Percentiles rank a stretch among this genome's conserved stretches.
Conservation (phyloP, 2,329 filamentous ascomycete species). For the Amauroascus verrucosus region DNA sequence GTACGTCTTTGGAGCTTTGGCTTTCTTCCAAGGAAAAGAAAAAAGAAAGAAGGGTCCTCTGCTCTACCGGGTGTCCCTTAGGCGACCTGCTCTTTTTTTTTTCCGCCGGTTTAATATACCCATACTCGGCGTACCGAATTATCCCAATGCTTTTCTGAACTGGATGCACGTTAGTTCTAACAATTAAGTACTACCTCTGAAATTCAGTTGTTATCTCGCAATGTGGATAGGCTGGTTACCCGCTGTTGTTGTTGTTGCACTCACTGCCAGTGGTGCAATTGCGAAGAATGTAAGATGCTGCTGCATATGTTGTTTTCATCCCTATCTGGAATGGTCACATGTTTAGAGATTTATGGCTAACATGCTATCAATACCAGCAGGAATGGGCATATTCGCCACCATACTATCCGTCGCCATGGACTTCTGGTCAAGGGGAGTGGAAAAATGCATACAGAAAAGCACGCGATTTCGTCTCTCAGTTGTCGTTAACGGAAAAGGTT, state of each 20-base stretch:
- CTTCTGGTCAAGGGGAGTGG: slow-evolving; percentile 64
- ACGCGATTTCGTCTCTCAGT: slow-evolving; percentile 65
- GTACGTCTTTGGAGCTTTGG: too few species aligned
- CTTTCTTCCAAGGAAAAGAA: too few species aligned
- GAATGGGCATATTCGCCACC: slow-evolving; percentile 45
- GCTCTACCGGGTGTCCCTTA: too few species aligned
- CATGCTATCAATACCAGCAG: background rate
- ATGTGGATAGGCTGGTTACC: slow-evolving; percentile 12
- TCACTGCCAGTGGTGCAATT: background rate
- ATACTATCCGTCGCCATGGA: slow-evolving; percentile 81
- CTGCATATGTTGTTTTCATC: too few species aligned
- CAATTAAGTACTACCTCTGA: background rate
- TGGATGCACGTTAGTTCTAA: background rate
- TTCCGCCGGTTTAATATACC: too few species aligned
- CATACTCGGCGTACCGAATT: too few species aligned
- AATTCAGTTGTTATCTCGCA: background rate
- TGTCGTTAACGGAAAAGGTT: slow-evolving; percentile 82
- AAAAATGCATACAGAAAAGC: slow-evolving; percentile 65
- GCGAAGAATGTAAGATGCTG: slow-evolving; percentile 5
- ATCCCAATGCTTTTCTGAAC: background rate
- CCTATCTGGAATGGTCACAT: background rate
- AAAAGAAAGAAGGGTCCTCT: too few species aligned
- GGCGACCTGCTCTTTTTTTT: too few species aligned
- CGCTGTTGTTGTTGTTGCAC: background rate
- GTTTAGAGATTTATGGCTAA: background rate